Evolutionary conservation across 306 rosid species (phyloP).

Genomic region (Gleditsia sinensis): DNA sequence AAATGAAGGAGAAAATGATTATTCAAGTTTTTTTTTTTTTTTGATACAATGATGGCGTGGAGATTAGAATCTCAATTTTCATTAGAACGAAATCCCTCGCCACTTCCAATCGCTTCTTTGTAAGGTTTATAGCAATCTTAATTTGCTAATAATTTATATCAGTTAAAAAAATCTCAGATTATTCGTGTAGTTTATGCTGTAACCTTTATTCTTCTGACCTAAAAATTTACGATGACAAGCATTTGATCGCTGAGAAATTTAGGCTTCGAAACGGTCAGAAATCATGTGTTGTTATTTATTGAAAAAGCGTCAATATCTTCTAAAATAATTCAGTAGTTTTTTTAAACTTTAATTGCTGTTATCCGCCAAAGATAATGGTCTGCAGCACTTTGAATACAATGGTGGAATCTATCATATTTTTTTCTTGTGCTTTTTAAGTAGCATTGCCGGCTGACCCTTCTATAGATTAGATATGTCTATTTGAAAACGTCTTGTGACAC

Average conservation of each 20-base stretch:
- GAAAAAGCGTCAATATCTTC: neutral
- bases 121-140: neutral
- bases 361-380: no score
- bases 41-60: neutral
- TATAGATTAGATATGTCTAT: neutral
- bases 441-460: neutral
- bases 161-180: neutral
- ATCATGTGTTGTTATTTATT: neutral
- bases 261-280: neutral
- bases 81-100: neutral
- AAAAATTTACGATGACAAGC: neutral
- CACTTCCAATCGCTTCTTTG: neutral
- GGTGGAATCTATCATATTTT: no score
- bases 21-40: neutral
- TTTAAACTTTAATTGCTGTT: neutral
- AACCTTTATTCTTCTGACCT: neutral
- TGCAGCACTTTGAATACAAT: no score
- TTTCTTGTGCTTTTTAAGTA: neutral
- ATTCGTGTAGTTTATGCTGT: neutral
- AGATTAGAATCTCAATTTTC: neutral
- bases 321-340: no score
- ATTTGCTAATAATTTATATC: neutral
- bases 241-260: slow-evolving; percentile 1
- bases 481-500: neutral
- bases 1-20: neutral